These are phyloP conservation scores for Plenodomus lindquistii DNA, from an alignment of 2,329 filamentous ascomycete genomes.

Conservation along the genomic window DNA sequence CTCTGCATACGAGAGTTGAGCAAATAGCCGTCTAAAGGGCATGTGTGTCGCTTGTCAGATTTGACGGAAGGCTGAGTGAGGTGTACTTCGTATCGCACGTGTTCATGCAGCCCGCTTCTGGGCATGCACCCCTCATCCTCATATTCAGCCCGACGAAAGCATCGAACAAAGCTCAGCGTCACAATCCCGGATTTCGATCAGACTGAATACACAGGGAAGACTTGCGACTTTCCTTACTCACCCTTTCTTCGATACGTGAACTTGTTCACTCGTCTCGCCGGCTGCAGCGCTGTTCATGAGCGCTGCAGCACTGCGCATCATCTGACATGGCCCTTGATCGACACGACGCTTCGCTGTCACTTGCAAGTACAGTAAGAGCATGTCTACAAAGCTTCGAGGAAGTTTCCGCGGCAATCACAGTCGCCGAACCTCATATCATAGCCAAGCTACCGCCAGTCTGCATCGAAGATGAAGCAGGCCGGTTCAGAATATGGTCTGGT, in stretches of 20 bases:
- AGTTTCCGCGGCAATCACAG: not conserved
- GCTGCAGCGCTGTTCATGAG: too few species aligned
- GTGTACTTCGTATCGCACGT: too few species aligned
- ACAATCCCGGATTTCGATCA: not conserved
- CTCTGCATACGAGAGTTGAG: not conserved
- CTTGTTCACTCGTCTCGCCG: too few species aligned
- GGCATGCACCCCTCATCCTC: too few species aligned
- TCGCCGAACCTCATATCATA: conserved; percentile 13
- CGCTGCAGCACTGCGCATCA: too few species aligned
- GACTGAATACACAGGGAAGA: conserved; percentile 1
- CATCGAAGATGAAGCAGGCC: conserved; percentile 24
- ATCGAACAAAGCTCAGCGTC: not conserved
- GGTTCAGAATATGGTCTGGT: conserved; percentile 38
- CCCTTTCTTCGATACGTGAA: too few species aligned
- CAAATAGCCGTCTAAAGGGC: too few species aligned
- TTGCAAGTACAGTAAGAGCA: conserved; percentile 12
- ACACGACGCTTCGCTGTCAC: too few species aligned
- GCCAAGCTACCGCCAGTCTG: conserved; percentile 5
- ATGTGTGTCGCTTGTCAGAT: not conserved
- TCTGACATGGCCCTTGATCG: too few species aligned
- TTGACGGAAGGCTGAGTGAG: too few species aligned
- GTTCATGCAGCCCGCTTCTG: too few species aligned
- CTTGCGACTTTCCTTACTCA: too few species aligned
- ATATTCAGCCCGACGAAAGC: not conserved
- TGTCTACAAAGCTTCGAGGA: conserved; percentile 14